Evolutionary conservation across 495 filamentous ascomycete species (phyloP), one percentile per base, ranked within the genome.

Genomic region (Aspergillus steynii): DNA sequence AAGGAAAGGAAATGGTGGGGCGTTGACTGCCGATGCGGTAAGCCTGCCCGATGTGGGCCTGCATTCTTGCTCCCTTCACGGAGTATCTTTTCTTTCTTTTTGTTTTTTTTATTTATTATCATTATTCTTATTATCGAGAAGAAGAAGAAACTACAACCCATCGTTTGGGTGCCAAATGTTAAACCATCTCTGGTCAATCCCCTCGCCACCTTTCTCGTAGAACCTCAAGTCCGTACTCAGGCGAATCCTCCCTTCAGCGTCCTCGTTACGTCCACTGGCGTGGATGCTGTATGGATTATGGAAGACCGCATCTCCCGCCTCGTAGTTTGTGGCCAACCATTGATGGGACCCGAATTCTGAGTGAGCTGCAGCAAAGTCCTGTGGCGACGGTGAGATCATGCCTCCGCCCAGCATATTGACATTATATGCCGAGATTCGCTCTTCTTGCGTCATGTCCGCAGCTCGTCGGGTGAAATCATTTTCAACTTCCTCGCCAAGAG

Each of bases 261-360:
- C 79, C 58, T 85, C 77, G 61, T 83, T 84, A n/a, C 75, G 71
- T 1, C 71, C 73, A 45, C 74, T 75, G 0, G 75, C 78, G 63
- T 84, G 82, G 47, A 84, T 77, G 60, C 72, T 72, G 61, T 77
- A 82, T 2, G 80, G 78, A 53, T 77, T 72, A 61, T 84, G 82
- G 20, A 84, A 77, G 6, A 83, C 80, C n/a, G 84, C 78, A 71
- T 85, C 82, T 0, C 82, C 81, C 12, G 82, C 82, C 56, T 82
- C 75, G 67, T 78, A 85, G 50, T 76, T 61, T 0, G 73, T 75
- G 6, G 77, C 72, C n/a, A 85, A 66, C 81, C 80, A 84, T 59
- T 68, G 61, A 29, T 66, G 62, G 14, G 29, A 29, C 12, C 55
- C 60, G 25, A 56, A 50, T 2, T 45, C 53, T 10, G 61, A 63